phyloP scores from a whole-genome alignment of 257 asterid species.

The Nicotiana obtusifolia region DNA sequence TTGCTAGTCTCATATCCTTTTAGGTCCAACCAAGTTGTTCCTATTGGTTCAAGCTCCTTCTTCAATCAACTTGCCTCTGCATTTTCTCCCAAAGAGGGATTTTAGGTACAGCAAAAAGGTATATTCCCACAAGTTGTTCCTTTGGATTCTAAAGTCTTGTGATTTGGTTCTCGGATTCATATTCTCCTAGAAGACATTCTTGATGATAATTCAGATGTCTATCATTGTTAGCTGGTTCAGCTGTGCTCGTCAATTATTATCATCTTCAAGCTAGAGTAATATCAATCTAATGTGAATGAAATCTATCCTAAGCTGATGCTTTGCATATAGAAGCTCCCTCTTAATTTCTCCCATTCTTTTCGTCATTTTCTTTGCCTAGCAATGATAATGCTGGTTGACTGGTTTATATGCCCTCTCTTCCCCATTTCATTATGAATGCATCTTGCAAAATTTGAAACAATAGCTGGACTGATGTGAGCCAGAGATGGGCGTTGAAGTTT shows the following conservation, averaged over 20 bases:
- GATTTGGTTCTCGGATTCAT: neutral
- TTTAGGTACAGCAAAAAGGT: constrained; percentile 72
- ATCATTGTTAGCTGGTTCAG: neutral
- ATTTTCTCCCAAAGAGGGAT: constrained; percentile 94
- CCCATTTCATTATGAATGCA: neutral
- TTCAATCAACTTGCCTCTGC: constrained; percentile 51
- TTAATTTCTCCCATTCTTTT: neutral
- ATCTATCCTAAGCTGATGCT: neutral
- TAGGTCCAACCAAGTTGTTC: constrained; percentile 82
- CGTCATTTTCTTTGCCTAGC: neutral
- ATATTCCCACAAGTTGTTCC: neutral
- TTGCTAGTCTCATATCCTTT: constrained; percentile 8
- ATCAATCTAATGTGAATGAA: neutral
- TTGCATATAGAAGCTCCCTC: neutral
- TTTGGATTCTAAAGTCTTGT: neutral
- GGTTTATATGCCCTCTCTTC: neutral
- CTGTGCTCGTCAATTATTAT: neutral
- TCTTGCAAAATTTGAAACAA: neutral
- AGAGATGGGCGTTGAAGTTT: neutral
- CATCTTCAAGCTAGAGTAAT: neutral
- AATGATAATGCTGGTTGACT: neutral
- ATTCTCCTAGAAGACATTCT: neutral
- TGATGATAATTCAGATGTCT: neutral
- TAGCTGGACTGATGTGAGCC: neutral
- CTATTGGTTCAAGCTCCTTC: constrained; percentile 84